phyloP scores from a whole-genome alignment of 2,329 filamentous ascomycete species.

The Fusarium tjaetaba region DNA sequence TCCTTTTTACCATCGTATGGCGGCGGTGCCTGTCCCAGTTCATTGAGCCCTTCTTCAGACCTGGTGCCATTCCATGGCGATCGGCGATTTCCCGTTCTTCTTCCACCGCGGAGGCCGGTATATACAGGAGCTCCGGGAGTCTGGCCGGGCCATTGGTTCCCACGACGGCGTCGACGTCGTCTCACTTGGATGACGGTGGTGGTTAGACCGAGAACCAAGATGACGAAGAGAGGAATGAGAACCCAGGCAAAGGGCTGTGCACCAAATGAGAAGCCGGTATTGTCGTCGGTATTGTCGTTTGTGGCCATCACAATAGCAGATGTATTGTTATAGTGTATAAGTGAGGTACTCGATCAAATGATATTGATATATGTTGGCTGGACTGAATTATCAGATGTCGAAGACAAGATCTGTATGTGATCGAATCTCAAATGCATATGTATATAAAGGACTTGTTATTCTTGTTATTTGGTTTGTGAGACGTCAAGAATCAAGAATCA shows the following conservation, averaged over 20 bases:
- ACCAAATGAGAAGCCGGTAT: conserved; percentile 44
- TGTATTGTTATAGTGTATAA: not conserved
- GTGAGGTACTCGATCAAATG: not conserved
- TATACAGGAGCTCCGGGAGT: conserved; percentile 27
- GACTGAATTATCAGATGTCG: not conserved
- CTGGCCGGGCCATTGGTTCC: conserved; percentile 20
- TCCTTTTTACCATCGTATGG: conserved; percentile 61
- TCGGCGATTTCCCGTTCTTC: conserved; percentile 29
- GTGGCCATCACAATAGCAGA: conserved; percentile 13
- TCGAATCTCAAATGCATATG: not conserved
- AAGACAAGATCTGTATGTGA: not conserved
- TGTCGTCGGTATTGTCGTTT: conserved; percentile 14
- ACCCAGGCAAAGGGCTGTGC: conserved; percentile 67
- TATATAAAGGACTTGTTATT: not conserved
- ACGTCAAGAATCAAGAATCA: not conserved
- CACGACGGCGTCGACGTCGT: conserved; percentile 48
- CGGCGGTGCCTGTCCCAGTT: conserved; percentile 72
- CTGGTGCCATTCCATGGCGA: conserved; percentile 40
- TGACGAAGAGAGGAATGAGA: conserved; percentile 59
- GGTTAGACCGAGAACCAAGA: conserved; percentile 52
- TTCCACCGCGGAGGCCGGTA: conserved; percentile 32
- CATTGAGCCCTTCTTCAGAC: conserved; percentile 67
- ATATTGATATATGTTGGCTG: not conserved
- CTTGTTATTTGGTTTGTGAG: not conserved
- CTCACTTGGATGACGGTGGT: conserved; percentile 56